Evolutionary conservation across 306 rosid genomes (phyloP).

Genomic region (Glycine latifolia): DNA sequence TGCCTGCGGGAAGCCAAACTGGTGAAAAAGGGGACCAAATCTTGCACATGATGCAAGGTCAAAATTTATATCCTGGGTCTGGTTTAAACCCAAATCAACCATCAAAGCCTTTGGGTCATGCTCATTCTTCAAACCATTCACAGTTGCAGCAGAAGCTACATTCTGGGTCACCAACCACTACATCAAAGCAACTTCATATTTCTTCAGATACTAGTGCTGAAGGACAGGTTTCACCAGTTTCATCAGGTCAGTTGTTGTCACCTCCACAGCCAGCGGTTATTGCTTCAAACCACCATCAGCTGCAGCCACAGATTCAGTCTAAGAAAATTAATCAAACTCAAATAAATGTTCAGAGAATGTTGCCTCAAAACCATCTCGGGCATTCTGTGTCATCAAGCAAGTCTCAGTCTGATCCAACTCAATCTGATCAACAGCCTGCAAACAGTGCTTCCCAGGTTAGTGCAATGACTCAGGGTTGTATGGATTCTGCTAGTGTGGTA

Average conservation of each 20-base stretch:
- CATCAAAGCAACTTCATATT: slow-evolving; percentile 66
- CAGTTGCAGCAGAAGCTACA: slow-evolving; percentile 67
- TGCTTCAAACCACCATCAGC: slow-evolving; percentile 61
- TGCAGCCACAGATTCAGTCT: slow-evolving; percentile 54
- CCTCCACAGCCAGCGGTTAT: slow-evolving; percentile 49
- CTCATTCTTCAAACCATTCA: slow-evolving; percentile 64
- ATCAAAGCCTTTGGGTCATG: slow-evolving; percentile 62
- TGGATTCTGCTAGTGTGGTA: slow-evolving; percentile 53
- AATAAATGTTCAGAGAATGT: slow-evolving; percentile 62
- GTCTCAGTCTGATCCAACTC: slow-evolving; percentile 63
- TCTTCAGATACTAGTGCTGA: slow-evolving; percentile 65
- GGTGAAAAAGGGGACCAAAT: slow-evolving; percentile 77
- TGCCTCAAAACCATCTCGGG: slow-evolving; percentile 61
- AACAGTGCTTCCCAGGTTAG: slow-evolving; percentile 57
- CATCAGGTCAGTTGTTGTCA: slow-evolving; percentile 58
- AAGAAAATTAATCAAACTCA: slow-evolving; percentile 71
- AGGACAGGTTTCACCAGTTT: slow-evolving; percentile 60
- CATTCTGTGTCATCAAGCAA: slow-evolving; percentile 59
- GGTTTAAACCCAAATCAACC: slow-evolving; percentile 61
- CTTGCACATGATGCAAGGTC: slow-evolving; percentile 73
- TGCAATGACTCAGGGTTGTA: slow-evolving; percentile 55
- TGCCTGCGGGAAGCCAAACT: slow-evolving; percentile 69
- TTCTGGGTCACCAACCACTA: slow-evolving; percentile 57
- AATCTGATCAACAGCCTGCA: slow-evolving; percentile 60
- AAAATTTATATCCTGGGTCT: slow-evolving; percentile 68